A percentile compares a stretch with the other conserved stretches of the same genome.
Evolutionary conservation across 2,329 filamentous ascomycete genomes (phyloP).

Genomic region (Lasiodiplodia hormozganensis): DNA sequence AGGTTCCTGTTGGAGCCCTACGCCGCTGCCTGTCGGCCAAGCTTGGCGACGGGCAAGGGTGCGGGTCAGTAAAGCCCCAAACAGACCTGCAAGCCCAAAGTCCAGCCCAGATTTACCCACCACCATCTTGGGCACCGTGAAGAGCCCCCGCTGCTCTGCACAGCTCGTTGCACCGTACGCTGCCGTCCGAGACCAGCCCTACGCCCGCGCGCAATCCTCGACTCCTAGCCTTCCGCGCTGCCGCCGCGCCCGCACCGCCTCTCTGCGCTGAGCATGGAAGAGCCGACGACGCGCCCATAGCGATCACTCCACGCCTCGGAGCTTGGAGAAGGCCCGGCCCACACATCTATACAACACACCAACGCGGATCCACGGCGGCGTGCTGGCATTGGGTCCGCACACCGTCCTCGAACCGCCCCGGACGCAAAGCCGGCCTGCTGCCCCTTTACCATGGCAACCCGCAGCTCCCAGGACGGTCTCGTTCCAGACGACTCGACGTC

Average conservation of each 20-base stretch:
- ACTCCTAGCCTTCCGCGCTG: conserved; percentile 22
- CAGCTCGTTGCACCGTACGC: conserved; percentile 12
- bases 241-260: conserved; percentile 24
- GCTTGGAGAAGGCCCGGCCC: conserved; percentile 37
- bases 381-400: conserved; percentile 27
- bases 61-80: conserved; percentile 9
- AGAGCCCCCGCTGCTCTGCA: conserved; percentile 8
- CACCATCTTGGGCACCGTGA: conserved; percentile 20
- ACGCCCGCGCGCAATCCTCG: conserved; percentile 16
- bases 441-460: conserved; percentile 30
- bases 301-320: conserved; percentile 40
- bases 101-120: conserved; percentile 10
- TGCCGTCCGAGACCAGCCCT: conserved; percentile 14
- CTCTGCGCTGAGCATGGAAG: conserved; percentile 28
- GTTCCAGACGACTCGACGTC: conserved; percentile 19
- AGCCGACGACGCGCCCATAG: conserved; percentile 35
- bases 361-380: conserved; percentile 33
- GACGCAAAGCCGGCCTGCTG: conserved; percentile 13
- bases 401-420: conserved; percentile 21
- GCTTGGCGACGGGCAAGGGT: conserved; percentile 19
- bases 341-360: conserved; percentile 34
- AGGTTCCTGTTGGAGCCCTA: conserved; percentile 12
- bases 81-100: conserved; percentile 14
- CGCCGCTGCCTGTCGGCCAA: conserved; percentile 15
- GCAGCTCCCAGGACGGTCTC: conserved; percentile 19